A percentile compares a stretch with the other conserved stretches of the same genome.
Evolutionary conservation across 2,329 filamentous ascomycete genomes (phyloP).

Genomic region (Alternaria postmessia): DNA sequence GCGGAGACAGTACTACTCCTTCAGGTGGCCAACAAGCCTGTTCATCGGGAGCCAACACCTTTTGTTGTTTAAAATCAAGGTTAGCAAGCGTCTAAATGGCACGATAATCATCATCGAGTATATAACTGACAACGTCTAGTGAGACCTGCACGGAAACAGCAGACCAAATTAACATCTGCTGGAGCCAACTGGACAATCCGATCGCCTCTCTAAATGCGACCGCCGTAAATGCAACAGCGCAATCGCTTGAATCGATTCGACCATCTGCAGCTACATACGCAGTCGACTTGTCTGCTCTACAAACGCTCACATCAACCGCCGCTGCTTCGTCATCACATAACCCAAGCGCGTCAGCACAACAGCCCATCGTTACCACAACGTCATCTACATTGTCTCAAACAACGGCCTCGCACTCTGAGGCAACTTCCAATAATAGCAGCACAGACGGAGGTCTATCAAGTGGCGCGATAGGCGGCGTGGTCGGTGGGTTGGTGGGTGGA

Average conservation of each 20-base stretch:
- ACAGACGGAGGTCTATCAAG: slow-evolving; percentile 11
- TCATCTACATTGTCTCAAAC: neutral
- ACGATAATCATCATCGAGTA: neutral
- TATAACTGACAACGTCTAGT: slow-evolving; percentile 18
- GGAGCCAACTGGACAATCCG: slow-evolving; percentile 25
- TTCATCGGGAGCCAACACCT: slow-evolving; percentile 14
- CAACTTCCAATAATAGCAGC: neutral
- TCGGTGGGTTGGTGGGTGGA: slow-evolving; percentile 27
- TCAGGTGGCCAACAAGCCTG: slow-evolving; percentile 18
- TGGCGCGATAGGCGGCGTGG: slow-evolving; percentile 33
- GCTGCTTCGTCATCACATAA: neutral
- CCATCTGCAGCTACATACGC: slow-evolving; percentile 21
- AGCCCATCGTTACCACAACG: neutral
- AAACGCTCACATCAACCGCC: slow-evolving; percentile 8
- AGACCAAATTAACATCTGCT: slow-evolving; percentile 40
- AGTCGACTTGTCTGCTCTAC: slow-evolving; percentile 15
- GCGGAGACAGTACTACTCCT: slow-evolving; percentile 12
- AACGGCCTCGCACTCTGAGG: neutral
- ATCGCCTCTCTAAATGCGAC: slow-evolving; percentile 19
- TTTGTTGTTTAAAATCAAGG: slow-evolving; percentile 27
- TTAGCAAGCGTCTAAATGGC: slow-evolving; percentile 1
- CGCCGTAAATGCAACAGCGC: slow-evolving; percentile 27
- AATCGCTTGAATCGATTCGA: slow-evolving; percentile 24
- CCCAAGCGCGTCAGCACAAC: neutral
- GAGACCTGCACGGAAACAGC: slow-evolving; percentile 11